phyloP scores from a whole-genome alignment of 371 early-diverging fungal genomes.

The Lichtheimia corymbifera region DNA sequence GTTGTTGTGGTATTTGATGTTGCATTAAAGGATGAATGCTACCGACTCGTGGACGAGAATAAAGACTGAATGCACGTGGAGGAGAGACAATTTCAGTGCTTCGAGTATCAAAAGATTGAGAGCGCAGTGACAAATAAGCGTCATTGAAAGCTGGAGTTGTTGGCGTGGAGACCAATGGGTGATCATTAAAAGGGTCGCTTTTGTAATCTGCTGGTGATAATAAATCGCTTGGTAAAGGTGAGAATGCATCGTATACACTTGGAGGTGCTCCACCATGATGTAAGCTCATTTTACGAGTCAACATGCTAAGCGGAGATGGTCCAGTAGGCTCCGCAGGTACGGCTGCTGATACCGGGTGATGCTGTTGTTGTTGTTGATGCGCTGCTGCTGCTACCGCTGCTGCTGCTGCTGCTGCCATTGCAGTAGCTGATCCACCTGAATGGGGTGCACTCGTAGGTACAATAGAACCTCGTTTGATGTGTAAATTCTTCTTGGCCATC shows the following conservation, averaged over 20 bases:
- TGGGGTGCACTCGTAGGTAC: slow-evolving; percentile 12
- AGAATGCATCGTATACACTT: slow-evolving; percentile 31
- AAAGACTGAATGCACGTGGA: slow-evolving; percentile 28
- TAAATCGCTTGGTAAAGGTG: slow-evolving; percentile 65
- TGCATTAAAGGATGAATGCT: slow-evolving; percentile 6
- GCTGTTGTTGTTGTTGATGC: slow-evolving; percentile 8
- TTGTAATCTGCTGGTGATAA: slow-evolving; percentile 63
- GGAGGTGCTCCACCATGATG: slow-evolving; percentile 14
- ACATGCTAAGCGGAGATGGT: slow-evolving; percentile 22
- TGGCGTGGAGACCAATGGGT: slow-evolving; percentile 35
- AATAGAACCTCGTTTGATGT: slow-evolving; percentile 37
- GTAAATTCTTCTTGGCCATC: slow-evolving; percentile 55
- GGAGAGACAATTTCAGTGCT: slow-evolving; percentile 18
- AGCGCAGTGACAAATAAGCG: slow-evolving; percentile 29
- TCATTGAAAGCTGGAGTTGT: slow-evolving; percentile 32
- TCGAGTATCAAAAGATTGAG: slow-evolving; percentile 38
- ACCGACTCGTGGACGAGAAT: slow-evolving; percentile 8
- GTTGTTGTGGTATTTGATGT: slow-evolving; percentile 9
- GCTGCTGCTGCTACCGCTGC: slow-evolving; percentile 11
- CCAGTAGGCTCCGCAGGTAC: slow-evolving; percentile 7
- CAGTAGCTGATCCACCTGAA: slow-evolving; percentile 9
- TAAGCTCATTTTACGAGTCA: slow-evolving; percentile 24
- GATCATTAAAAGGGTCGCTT: slow-evolving; percentile 51
- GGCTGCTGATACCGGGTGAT: slow-evolving; percentile 12
- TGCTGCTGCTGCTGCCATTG: slow-evolving; percentile 8